Base-by-base conservation (phyloP, 495 filamentous ascomycete genomes). In the Penicillium alfredii region DNA sequence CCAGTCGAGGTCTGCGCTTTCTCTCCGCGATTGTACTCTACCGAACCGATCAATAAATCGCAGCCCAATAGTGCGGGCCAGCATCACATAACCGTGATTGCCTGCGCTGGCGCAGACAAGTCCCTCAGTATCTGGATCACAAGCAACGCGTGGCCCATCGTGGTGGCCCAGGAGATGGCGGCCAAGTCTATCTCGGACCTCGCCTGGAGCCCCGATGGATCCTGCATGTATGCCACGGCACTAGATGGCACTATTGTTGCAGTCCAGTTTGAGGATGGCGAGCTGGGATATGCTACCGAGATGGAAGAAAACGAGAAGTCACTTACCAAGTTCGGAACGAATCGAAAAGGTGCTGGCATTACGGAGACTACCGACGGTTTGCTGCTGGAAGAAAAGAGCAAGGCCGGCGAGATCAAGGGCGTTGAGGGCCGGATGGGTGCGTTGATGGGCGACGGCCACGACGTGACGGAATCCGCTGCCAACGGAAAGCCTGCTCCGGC, bases 1-100 rank as follows among this genome's bases (percentile, higher is more conserved):
- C 92, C 92, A 1, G 88, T 92, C 3, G 92, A 97, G 65, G 92
- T 97, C 8, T 96, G 90, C 66, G 83, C 92, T 42, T 99, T 99
- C 56, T 94, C 89, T 8, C 93, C 92, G 6, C 73, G 93, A 38
- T 63, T 97, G 23, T 97, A 96, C 60, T 81, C 80, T n/a, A 74
- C 73, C 19, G 74, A 84, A 21, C 83, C 84, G 8, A 30, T 59
- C 44, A 49, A 68, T 42, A 71, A 72, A 52, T 40, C 58, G 22
- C 41, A 58, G 16, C 31, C 53, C 10, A 72, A 76, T 41, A 51
- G 52, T 12, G 66, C 70, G 18, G 56, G 54, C 6, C 49, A 60
- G 18, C 45, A 58, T 27, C 68, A 87, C n/a, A 85, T 94, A 4
- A 97, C 90, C 0, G 92, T 97, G 0, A 92, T 97, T 53, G 92